Percentiles rank a stretch among this genome's conserved stretches.
Evolutionary conservation across 208 protist genomes (phyloP).

Genomic region (Giardia duodenalis): DNA sequence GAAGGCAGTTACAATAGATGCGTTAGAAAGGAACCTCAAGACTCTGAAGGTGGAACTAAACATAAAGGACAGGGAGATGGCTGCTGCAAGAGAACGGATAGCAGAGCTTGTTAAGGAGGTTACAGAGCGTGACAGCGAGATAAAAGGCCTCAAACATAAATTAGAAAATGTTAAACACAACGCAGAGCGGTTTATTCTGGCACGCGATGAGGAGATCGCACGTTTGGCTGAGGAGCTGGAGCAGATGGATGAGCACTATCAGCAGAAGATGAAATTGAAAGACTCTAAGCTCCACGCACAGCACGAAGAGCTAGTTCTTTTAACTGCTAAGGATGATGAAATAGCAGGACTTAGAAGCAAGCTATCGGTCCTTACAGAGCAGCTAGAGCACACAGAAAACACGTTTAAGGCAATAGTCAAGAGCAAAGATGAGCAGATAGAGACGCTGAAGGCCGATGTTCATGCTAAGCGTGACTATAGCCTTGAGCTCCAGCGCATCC

Average conservation of each 20-base stretch:
- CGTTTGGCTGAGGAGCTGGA: background rate
- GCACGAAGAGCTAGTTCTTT: too few species aligned
- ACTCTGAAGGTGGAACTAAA: background rate
- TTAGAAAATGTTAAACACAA: background rate
- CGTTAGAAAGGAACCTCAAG: background rate
- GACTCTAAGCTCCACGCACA: too few species aligned
- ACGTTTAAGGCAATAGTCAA: background rate
- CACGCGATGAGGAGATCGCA: background rate
- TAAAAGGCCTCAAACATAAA: background rate
- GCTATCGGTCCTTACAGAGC: too few species aligned
- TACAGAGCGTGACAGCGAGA: background rate
- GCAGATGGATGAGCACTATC: background rate
- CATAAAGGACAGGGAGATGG: background rate
- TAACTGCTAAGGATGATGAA: too few species aligned
- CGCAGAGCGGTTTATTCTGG: background rate
- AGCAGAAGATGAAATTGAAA: too few species aligned
- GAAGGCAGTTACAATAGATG: background rate
- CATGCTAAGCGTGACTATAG: background rate
- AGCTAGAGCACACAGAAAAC: background rate
- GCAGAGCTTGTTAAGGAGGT: background rate
- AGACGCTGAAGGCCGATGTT: background rate
- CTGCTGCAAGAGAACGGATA: background rate
- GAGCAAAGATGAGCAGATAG: background rate
- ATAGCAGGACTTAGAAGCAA: too few species aligned
- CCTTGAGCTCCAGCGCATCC: background rate